Conservation (phyloP, 495 filamentous ascomycete genomes). For the Hypoxylon rickii region DNA sequence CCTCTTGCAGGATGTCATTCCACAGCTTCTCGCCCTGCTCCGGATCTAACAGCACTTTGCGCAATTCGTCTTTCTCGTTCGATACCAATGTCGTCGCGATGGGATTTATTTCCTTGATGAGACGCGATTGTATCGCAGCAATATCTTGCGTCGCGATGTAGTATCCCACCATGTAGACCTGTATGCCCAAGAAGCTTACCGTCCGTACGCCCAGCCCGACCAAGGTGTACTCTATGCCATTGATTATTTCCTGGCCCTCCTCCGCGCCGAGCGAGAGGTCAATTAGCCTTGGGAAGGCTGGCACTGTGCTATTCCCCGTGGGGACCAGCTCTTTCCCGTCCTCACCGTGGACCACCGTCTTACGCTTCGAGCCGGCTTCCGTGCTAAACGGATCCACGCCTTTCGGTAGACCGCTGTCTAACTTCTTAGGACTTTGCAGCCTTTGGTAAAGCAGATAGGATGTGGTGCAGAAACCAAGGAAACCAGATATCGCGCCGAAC, state of each 20-base stretch:
- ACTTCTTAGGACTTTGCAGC: constrained; percentile 42
- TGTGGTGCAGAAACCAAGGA: constrained; percentile 54
- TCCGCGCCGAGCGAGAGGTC: constrained; percentile 55
- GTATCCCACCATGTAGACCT: constrained; percentile 92
- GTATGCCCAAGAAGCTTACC: constrained; percentile 85
- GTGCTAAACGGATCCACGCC: constrained; percentile 50
- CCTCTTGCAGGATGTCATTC: constrained; percentile 67
- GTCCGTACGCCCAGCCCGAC: constrained; percentile 85
- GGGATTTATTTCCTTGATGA: constrained; percentile 58
- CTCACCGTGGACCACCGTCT: constrained; percentile 56
- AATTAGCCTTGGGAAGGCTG: constrained; percentile 77
- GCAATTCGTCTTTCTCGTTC: constrained; percentile 73
- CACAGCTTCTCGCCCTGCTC: constrained; percentile 70
- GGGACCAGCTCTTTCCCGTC: constrained; percentile 70
- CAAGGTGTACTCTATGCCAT: constrained; percentile 74
- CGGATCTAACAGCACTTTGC: constrained; percentile 68
- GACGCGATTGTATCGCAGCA: constrained; percentile 51
- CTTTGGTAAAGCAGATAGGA: constrained; percentile 47
- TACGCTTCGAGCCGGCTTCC: constrained; percentile 52
- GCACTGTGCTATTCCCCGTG: constrained; percentile 83
- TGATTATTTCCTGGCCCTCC: constrained; percentile 36
- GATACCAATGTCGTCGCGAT: constrained; percentile 82
- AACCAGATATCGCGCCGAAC: constrained; percentile 51
- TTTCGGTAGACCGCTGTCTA: constrained; percentile 49
- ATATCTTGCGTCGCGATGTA: constrained; percentile 86